Base-by-base conservation (phyloP, 2,329 filamentous ascomycete genomes). In the Sphaerulina vaccinii region DNA sequence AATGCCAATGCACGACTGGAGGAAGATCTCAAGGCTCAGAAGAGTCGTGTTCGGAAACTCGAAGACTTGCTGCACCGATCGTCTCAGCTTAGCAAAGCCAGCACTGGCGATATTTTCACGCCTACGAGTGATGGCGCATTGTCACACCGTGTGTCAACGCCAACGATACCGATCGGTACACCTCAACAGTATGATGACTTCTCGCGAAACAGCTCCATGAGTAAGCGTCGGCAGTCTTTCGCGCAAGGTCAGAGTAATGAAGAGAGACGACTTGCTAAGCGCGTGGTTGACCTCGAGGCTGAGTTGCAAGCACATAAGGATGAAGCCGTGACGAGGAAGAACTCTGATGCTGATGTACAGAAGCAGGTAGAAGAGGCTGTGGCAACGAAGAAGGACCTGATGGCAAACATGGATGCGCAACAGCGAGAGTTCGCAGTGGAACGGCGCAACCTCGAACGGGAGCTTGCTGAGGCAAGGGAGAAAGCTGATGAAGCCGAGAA, bases 61-160 rank as follows among this genome's bases (percentile, higher is more conserved):
- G 93, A 99, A 72, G 92, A 96, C 66, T 75, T 99, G 10, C 77
- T 97, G 11, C 93, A 99, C 71, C 84, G 91, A 51, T 90, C 96
- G 62, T 82, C 76, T 41, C 78, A 83, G 45, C 49, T 56, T 38
- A 65, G 79, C 53, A 76, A 81, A 33, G 75, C 67, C 1, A 70
- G 69, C 46, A 64, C 59, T 16, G 63, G 64, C 8, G 68, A 70
- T 40, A 61, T 68, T 35, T 70, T 68, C 54, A 62, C 63, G 7
- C 64, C 65, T 5, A 54, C 56, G 5, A 66, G 60, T 22, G 61
- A 61, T 3, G 55, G 52, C 13, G 49, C 54, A 2, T 41, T 59
- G 8, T 60, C 59, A 3, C 56, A 62, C 38, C 59, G 60, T 10
- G 52, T 52, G 5, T 36, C 55, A 10, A 62, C 59, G 2, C 60